phyloP scores from a whole-genome alignment of 306 rosid species.

The Prunus armeniaca region DNA sequence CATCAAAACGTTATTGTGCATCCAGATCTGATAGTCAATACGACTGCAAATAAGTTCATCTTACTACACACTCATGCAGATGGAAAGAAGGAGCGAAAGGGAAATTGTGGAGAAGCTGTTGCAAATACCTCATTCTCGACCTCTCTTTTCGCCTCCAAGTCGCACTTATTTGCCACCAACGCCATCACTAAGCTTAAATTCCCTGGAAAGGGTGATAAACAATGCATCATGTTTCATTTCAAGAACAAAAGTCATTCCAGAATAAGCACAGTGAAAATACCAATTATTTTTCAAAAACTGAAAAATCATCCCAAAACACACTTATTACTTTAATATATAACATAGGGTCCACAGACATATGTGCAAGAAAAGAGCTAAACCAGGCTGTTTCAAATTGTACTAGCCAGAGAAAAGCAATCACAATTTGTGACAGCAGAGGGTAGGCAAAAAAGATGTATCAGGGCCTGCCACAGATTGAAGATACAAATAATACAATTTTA shows the following conservation, averaged over 20 bases:
- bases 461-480: neutral
- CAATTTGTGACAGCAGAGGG: neutral
- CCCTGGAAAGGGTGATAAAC: conserved; percentile 32
- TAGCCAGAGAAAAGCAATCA: conserved; percentile 2
- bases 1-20: neutral
- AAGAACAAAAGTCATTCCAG: neutral
- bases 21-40: neutral
- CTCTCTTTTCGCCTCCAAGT: conserved; percentile 68
- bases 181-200: conserved; percentile 70
- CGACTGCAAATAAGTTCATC: neutral
- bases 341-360: neutral
- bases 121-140: conserved; percentile 58
- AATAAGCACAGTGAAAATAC: neutral
- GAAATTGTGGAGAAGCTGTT: neutral
- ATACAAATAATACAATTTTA: neutral
- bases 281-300: neutral
- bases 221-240: neutral
- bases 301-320: neutral
- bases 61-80: neutral
- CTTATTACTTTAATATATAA: neutral
- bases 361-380: neutral
- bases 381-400: neutral
- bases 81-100: neutral
- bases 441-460: neutral
- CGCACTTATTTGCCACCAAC: conserved; percentile 73